Conservation (phyloP, 2,329 filamentous ascomycete species). For the Colletotrichum coccodes region DNA sequence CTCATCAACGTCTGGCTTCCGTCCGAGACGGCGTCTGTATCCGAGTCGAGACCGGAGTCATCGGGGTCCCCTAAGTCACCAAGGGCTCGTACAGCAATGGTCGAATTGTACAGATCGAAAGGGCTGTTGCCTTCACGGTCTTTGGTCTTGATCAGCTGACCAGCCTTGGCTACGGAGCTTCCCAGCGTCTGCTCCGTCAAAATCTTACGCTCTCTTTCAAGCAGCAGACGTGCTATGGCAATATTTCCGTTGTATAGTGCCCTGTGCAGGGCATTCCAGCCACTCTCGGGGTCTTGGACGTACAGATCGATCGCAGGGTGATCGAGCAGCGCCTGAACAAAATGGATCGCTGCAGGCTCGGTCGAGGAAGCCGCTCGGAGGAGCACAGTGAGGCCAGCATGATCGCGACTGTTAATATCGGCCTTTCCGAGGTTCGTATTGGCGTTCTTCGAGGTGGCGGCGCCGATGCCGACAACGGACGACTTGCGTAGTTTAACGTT, state of each 20-base stretch:
- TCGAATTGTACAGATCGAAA: conserved; percentile 91
- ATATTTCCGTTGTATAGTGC: conserved; percentile 92
- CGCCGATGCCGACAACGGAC: conserved; percentile 58
- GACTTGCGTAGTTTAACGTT: conserved; percentile 61
- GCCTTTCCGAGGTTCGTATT: conserved; percentile 58
- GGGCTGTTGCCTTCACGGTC: conserved; percentile 95
- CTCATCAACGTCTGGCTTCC: conserved; percentile 26
- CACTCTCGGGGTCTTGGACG: conserved; percentile 87
- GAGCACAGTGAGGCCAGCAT: conserved; percentile 83
- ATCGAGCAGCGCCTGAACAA: conserved; percentile 82
- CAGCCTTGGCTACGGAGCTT: conserved; percentile 69
- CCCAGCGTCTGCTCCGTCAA: conserved; percentile 67
- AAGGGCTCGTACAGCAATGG: conserved; percentile 81
- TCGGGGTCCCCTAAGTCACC: conserved; percentile 51
- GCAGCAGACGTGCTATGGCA: conserved; percentile 82
- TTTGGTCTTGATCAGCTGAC: conserved; percentile 91
- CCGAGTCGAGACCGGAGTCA: conserved; percentile 61
- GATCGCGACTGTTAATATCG: conserved; percentile 88
- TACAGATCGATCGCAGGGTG: conserved; percentile 89
- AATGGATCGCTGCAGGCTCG: conserved; percentile 74
- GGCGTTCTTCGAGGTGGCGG: conserved; percentile 56
- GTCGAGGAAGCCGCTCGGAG: conserved; percentile 85
- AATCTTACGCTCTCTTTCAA: conserved; percentile 80
- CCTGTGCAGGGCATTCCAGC: conserved; percentile 94
- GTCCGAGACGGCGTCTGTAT: conserved; percentile 60